Evolutionary conservation across 768 basidiomycete species (phyloP), one percentile per base, ranked within the genome.

Genomic region (Russula griseocarnosa): DNA sequence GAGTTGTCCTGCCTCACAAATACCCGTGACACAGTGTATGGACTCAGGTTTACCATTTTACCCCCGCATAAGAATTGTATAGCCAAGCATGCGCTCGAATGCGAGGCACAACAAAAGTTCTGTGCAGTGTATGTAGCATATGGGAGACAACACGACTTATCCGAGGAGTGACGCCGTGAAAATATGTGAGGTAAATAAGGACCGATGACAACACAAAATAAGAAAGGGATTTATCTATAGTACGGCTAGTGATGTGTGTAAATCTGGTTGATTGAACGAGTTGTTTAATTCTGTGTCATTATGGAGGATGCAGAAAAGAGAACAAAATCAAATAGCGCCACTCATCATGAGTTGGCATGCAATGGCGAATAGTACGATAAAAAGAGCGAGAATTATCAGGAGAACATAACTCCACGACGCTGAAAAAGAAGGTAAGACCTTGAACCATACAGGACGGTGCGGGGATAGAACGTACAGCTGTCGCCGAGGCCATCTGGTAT

Each of bases 401-500:
- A 84, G 60, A 36, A 76, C 69, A 58, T 76, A 47, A 14, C 51
- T 65, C 65, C 67, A 58, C 28, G 58, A 34, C 69, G 73, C 78
- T 78, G 79, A 62, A 36, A 44, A 44, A 57, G 28, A 42, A 36
- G 24, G 55, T 2, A 38, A 38, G 24, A 13, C 16, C 1, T 16
- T 63, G 11, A 40, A 51, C 18, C 30, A 2, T 11, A 58, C 14
- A 36, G 40, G 32, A 42, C 30, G n/a, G 22, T 5, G 18, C 14
- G 24, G 30, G 38, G 20, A 34, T 16, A 24, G 22, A 60, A 44
- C 55, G 3, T 14, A 53, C 61, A 44, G 34, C 63, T 62, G 44
- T 80, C 78, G 40, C 76, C 80, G 30, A 82, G 72, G 14, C 75
- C 76, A 49, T 78, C 77, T 10, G 93, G 92, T 5, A 94, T 83